Evolutionary conservation across 495 filamentous ascomycete genomes (phyloP).

Genomic region (Bombardia bombarda): DNA sequence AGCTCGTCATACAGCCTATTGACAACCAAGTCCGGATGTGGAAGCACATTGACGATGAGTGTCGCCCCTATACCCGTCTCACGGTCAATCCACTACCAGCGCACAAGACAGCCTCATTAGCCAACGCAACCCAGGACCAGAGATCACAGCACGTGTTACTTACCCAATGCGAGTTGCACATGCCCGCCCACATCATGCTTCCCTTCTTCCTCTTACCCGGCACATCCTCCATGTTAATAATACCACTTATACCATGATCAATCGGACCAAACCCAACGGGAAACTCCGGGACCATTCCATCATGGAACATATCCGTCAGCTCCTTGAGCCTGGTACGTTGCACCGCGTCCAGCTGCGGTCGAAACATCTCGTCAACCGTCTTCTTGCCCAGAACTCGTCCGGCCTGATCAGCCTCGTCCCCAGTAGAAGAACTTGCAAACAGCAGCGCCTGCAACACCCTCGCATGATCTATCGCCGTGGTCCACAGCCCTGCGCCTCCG

Average conservation of each 20-base stretch:
- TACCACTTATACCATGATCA: constrained; percentile 18
- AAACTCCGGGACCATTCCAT: constrained; percentile 14
- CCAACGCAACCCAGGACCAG: no score
- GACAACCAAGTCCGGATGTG: constrained; percentile 15
- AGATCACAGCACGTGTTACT: no score
- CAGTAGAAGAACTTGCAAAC: background rate
- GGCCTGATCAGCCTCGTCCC: background rate
- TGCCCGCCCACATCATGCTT: constrained; percentile 28
- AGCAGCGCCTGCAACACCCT: constrained; percentile 45
- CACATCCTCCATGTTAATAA: constrained; percentile 22
- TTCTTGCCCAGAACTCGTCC: constrained; percentile 11
- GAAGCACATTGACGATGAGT: constrained; percentile 20
- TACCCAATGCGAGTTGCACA: constrained; percentile 23
- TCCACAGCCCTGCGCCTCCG: constrained; percentile 48
- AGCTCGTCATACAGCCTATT: constrained; percentile 21
- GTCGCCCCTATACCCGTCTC: constrained; percentile 22
- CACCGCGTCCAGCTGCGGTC: constrained; percentile 34
- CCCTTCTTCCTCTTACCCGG: constrained; percentile 23
- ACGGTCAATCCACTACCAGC: constrained; percentile 27
- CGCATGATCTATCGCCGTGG: constrained; percentile 36
- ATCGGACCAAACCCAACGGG: constrained; percentile 6
- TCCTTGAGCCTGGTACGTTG: constrained; percentile 11
- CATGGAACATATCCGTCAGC: constrained; percentile 1
- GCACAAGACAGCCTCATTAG: background rate
- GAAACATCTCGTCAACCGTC: constrained; percentile 45